Base-by-base conservation (phyloP, 2,329 filamentous ascomycete species). In the Pseudomassariella vexata region DNA sequence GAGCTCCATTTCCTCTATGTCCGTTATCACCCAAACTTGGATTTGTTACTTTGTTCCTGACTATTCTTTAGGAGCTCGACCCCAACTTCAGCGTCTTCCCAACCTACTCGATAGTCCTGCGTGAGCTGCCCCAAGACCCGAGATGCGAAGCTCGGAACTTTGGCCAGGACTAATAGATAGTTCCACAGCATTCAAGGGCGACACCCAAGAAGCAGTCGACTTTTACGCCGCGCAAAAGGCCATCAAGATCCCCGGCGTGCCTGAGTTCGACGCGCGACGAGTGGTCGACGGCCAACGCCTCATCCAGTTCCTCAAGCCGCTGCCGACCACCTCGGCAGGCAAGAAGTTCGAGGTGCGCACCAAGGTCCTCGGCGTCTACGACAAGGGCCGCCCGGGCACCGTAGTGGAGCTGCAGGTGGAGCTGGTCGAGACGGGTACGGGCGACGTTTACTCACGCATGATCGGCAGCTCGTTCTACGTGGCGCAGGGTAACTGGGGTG, bases 1-100 rank as follows among this genome's bases (percentile, higher is more conserved):
- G 89, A 95, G 68, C 76, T 95, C 52, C 87, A 95, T 56, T 94
- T 90, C 56, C 79, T 95, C 63, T 95, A 88, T 50, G 87, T 92
- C 70, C 38, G 74, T 53, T 16, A 12, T 12, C 9, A 20, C 24
- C 25, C 9, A 29, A 6, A 8, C 28, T 28, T 9, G 30, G 18
- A 30, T 18, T 19, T 15, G 15, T 17, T 28, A 15, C 21, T 3
- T 19, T 34, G n/a, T 27, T 24, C 15, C 6, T 28, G 17, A 32
- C 21, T 17, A 16, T n/a, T 30, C 19, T 29, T 1, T 44, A 90
- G 85, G 89, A 95, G 63, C 75, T 94, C 32, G 82, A 95, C 56
- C 86, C 88, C 27, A 73, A 84, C 37, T 95, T 95, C 57, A 63
- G 82, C 40, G 83, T 85, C 48, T 95, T 95, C 60, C 89, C 89